Base-by-base conservation (phyloP, 108 stramenopile genomes). In the Cyclotella atomus region DNA sequence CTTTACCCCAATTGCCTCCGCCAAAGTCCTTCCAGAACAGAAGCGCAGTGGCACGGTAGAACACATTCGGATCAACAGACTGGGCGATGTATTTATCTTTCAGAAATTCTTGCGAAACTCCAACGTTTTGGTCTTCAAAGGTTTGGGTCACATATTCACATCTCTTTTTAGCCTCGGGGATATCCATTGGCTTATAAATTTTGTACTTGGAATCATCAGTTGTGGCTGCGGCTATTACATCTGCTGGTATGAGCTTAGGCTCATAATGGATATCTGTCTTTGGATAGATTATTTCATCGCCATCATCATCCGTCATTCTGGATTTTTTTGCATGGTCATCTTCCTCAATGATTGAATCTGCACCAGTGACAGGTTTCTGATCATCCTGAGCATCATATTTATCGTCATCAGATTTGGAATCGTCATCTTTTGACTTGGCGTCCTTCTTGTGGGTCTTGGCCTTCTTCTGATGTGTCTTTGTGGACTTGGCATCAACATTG, bases 21-120 rank as follows among this genome's bases (percentile, higher is more conserved):
- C 57, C 84, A 64, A 85, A 89, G 59, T 89, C 88, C 20, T 74
- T 63, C 86, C 85, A 85, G 65, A 87, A 89, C 24, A 89, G 14
- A 7, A 75, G 38, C 24, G 84, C 84, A 0, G 86, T 85, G 20
- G 86, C 85, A 16, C 88, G 86, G 30, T 85, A 89, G 52, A 87
- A 89, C 0, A 81, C 75, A 41, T 86, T 86, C 21, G 71, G 25
- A 62, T 88, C 85, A 28, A 57, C 65, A 8, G 71, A 69, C 59
- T 83, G 82, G 15, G 65, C 52, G 15, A 44, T 27, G 71, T 84
- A 88, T 34, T 83, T 75, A 7, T 64, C 66, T 28, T 29, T 38
- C 7, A 83, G 56, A 28, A 76, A 79, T 23, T 75, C 75, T 41
- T 75, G 52, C 25, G 45, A 46, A 16, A 52, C 20, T 0, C 75